Evolutionary conservation across 1,284 basidiomycete species (phyloP), one percentile per base, ranked within the genome.

Genomic region (Pterulicium gracile): DNA sequence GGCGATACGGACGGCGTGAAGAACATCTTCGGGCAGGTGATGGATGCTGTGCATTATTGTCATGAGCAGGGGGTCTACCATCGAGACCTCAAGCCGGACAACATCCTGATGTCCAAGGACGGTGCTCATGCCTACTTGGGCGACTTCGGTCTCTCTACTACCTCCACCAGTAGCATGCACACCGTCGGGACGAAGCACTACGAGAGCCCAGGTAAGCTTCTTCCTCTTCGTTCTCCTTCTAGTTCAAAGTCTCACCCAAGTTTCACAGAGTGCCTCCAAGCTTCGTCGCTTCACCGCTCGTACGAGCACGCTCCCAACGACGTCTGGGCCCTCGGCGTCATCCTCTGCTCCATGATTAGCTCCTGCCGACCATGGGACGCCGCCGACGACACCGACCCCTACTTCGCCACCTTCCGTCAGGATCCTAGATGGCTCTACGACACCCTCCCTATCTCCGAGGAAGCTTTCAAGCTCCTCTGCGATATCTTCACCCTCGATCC

Each of bases 291-390:
- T 19, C 44, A 50, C 10, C 62, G 65, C 10, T 10, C 13, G 10
- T 41, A 41, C 14, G 59, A 64, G 4, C 86, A 83, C 66, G 75
- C 68, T 44, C 77, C 83, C 48, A 77, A 75, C 57, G 88, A 90
- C 56, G 67, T 88, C 45, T 89, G 88, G 87, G 76, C 85, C 1
- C 67, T 89, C 50, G 82, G 82, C n/a, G 73, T 84, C 53, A 61
- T 70, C 49, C 68, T 85, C 42, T 67, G 82, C 55, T 86, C 86
- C 63, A 67, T 89, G 51, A 72, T 82, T 36, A 79, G 77, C 45
- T 79, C 79, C 3, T 74, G 78, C 46, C 81, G 79, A 56, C 85
- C 82, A 3, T 88, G 87, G 86, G 70, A 71, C 49, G 65, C 70
- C 49, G 83, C 86, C 2, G 68, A 66, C 46, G 61, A 65, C 3